Base-by-base conservation (phyloP, 148 eudicot species). In the Amaranthus cruentus region DNA sequence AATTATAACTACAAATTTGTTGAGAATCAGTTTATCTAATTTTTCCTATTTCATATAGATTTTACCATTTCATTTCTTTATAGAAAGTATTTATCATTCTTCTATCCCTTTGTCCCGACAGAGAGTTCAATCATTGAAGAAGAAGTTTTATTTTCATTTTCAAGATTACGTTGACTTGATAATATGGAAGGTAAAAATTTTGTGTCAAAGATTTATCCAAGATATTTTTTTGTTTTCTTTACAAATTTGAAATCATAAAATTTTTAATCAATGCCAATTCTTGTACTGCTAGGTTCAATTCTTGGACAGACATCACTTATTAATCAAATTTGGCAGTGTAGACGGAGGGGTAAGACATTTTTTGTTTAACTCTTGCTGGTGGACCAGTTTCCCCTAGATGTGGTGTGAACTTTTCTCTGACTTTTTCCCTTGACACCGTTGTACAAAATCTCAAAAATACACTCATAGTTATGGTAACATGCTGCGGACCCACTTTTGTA, bases 261-360 rank as follows among this genome's bases (percentile, higher is more conserved):
- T 44, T 44, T 66, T 42, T 62, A 21, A 62, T 51, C 21, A 75
- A 42, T 47, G 7, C 68, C 7, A 57, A 15, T 56, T 44, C 69
- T 73, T 54, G 13, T 55, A 62, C 73, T 81, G 71, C 8, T 86
- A 94, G 98, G 98, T 90, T 75, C 98, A 95, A 78, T 95, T 95
- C 80, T 82, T 95, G 86, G 97, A 95, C 83, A 88, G 97, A 57
- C 90, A 90, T 83, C 98, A 95, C 85, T 83, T 95, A 73, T 77
- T 95, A 79, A 88, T 95, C 81, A 95, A 95, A 84, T 95, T 95
- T 82, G 97, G 98, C 70, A 90, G 98, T 82, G 92, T 95, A 64
- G 96, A 90, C 83, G 98, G 93, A 83, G 98, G 86, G 88, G 98
- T 95, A 80, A 84, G 91, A 65, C 62, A 66, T 71, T 47, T 1